phyloP scores from a whole-genome alignment of 2,329 filamentous ascomycete species.

The Didymella pinodella region DNA sequence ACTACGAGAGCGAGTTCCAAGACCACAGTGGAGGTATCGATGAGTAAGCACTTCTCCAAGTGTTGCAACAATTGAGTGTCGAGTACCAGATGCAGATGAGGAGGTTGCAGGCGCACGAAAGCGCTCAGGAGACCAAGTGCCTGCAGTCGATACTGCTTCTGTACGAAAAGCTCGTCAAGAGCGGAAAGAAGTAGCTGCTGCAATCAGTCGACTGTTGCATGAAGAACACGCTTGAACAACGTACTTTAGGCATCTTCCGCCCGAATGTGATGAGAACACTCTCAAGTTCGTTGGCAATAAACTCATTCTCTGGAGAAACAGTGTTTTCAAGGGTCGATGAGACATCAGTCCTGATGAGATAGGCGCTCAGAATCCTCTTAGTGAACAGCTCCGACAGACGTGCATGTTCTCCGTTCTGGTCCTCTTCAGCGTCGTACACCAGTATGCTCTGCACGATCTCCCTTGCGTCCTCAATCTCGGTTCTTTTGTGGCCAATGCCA shows the following conservation, averaged over 20 bases:
- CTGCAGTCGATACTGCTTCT: constrained; percentile 69
- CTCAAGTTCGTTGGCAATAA: constrained; percentile 60
- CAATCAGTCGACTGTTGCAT: constrained; percentile 19
- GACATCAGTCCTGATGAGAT: constrained; percentile 53
- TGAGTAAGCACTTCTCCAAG: constrained; percentile 76
- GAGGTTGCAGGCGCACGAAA: constrained; percentile 78
- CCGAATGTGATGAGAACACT: constrained; percentile 65
- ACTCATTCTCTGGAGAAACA: constrained; percentile 55
- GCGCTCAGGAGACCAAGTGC: constrained; percentile 73
- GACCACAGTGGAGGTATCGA: constrained; percentile 78
- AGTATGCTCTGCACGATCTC: constrained; percentile 71
- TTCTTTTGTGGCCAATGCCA: constrained; percentile 67
- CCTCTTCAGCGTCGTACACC: constrained; percentile 67
- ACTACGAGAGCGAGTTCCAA: constrained; percentile 78
- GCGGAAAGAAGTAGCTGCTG: constrained; percentile 70
- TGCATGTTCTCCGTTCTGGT: constrained; percentile 57
- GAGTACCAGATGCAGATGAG: constrained; percentile 76
- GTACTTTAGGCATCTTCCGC: constrained; percentile 71
- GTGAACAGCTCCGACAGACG: constrained; percentile 61
- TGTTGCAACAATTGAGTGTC: constrained; percentile 76
- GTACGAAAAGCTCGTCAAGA: constrained; percentile 71
- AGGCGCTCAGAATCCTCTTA: constrained; percentile 59
- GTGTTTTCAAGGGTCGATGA: constrained; percentile 49
- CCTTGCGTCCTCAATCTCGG: constrained; percentile 69
- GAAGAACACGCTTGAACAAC: background rate